Conservation (phyloP, 352 stramenopile species). For the Phytopythium montanum region DNA sequence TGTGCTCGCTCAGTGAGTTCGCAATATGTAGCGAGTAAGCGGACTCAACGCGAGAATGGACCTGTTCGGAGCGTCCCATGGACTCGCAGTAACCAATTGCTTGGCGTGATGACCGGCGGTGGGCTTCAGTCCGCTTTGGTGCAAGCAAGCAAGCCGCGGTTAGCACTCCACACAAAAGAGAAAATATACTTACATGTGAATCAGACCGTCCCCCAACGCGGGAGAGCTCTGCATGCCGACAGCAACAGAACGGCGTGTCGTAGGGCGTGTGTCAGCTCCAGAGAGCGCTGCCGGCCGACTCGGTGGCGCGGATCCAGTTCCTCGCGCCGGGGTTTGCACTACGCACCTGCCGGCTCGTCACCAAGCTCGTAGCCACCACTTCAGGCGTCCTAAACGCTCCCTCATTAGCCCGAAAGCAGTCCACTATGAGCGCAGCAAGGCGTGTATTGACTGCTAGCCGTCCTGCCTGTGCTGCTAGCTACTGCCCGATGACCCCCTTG, state of each 20-base stretch:
- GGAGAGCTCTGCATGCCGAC: constrained; percentile 26
- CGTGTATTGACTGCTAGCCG: neutral
- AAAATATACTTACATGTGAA: too few species aligned
- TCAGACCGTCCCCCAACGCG: too few species aligned
- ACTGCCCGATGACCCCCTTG: neutral
- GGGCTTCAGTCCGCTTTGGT: too few species aligned
- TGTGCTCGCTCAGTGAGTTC: neutral
- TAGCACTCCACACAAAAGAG: too few species aligned
- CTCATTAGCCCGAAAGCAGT: neutral
- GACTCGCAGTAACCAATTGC: too few species aligned
- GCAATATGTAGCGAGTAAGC: neutral
- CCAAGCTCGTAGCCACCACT: constrained; percentile 6
- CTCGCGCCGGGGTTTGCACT: constrained; percentile 32
- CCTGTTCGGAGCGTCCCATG: too few species aligned
- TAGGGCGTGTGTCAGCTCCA: constrained; percentile 29
- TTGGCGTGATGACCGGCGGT: too few species aligned
- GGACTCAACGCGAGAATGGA: neutral
- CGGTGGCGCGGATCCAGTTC: constrained; percentile 36
- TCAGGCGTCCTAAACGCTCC: neutral
- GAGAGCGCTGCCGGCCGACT: constrained; percentile 19
- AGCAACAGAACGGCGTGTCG: constrained; percentile 29
- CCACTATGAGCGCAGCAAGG: neutral
- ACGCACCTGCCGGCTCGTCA: constrained; percentile 32
- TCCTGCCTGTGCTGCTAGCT: neutral
- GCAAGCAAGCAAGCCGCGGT: too few species aligned